phyloP scores from a whole-genome alignment of 176 grass and related monocot species.

The Oryza rufipogon region DNA sequence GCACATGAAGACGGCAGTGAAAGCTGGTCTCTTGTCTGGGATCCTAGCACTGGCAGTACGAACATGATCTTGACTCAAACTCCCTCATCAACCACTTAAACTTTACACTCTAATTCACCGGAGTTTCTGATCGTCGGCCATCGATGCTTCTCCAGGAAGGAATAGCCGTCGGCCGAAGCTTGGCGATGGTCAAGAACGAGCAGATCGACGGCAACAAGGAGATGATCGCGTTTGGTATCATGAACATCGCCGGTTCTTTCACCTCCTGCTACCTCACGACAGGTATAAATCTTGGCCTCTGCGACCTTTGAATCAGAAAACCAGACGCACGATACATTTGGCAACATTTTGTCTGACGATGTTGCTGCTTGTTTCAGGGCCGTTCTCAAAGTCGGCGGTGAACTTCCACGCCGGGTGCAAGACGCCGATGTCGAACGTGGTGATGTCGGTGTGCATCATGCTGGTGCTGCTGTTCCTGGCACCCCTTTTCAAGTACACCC shows the following conservation, averaged over 20 bases:
- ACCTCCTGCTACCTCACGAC: conserved; percentile 97
- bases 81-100: neutral
- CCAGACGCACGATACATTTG: too few species aligned
- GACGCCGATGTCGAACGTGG: conserved; percentile 84
- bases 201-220: conserved; percentile 98
- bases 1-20: conserved; percentile 51
- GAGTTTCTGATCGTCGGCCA: too few species aligned
- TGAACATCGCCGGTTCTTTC: conserved; percentile 95
- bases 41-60: conserved; percentile 86
- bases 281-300: conserved; percentile 35
- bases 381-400: conserved; percentile 97
- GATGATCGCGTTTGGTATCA: conserved; percentile 95
- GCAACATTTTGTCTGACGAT: neutral
- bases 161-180: conserved; percentile 87
- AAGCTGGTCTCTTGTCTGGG: conserved; percentile 74
- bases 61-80: conserved; percentile 28
- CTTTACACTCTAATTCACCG: neutral
- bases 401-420: conserved; percentile 92
- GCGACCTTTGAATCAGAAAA: neutral
- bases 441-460: conserved; percentile 95
- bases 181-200: conserved; percentile 89
- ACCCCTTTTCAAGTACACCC: conserved; percentile 91
- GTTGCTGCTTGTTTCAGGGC: conserved; percentile 50
- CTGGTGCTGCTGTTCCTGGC: conserved; percentile 92
- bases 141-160: conserved; percentile 53